These are phyloP conservation scores for Magnusiomyces suaveolens DNA, from an alignment of 1,139 yeast species.

Conservation along the genomic window DNA sequence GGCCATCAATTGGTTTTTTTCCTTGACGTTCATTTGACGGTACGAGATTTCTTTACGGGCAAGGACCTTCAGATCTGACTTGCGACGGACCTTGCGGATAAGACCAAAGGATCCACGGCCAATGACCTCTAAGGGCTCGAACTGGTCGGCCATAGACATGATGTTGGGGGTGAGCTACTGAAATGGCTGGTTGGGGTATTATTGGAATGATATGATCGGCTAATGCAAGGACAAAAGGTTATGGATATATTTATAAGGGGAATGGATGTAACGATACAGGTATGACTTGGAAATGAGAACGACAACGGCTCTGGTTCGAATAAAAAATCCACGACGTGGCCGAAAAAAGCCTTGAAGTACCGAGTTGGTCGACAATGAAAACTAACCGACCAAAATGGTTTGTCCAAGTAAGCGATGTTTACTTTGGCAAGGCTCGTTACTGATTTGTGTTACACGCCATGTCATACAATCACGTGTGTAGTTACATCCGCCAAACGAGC, in stretches of 20 bases:
- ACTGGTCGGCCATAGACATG: slow-evolving; percentile 31
- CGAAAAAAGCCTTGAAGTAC: too few species aligned
- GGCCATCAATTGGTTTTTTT: slow-evolving; percentile 77
- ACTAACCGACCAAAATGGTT: background rate
- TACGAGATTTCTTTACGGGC: slow-evolving; percentile 91
- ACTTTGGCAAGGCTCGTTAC: too few species aligned
- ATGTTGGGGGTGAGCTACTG: background rate
- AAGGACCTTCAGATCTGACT: slow-evolving; percentile 39
- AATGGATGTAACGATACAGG: too few species aligned
- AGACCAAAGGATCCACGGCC: slow-evolving; percentile 96
- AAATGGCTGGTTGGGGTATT: background rate
- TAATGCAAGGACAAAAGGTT: background rate
- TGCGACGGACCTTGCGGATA: slow-evolving; percentile 64
- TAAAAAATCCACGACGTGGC: too few species aligned
- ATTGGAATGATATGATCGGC: background rate
- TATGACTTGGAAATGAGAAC: background rate
- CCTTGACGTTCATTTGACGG: slow-evolving; percentile 81
- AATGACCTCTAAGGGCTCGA: slow-evolving; percentile 74
- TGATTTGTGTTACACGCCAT: background rate
- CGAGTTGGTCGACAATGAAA: background rate
- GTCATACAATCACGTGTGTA: background rate
- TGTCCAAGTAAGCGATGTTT: too few species aligned
- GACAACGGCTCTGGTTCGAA: too few species aligned
- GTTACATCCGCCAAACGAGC: background rate
- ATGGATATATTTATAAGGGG: background rate